These are phyloP conservation scores for Tetracentron sinense DNA, from an alignment of 164 flowering plant species.

Conservation along the genomic window DNA sequence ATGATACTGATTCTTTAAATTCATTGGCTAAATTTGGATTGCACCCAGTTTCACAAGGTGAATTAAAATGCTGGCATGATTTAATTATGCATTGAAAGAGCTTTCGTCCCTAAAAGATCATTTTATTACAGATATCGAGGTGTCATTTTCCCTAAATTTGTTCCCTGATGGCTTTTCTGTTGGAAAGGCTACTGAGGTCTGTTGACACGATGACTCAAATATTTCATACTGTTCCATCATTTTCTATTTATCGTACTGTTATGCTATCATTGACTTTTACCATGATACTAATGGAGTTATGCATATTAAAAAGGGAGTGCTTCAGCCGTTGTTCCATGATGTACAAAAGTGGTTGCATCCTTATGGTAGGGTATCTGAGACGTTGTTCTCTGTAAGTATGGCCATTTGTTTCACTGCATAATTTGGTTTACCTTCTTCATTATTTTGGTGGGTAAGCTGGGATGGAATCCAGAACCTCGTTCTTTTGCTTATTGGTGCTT, in stretches of 20 bases:
- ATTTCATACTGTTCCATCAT: neutral
- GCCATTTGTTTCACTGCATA: neutral
- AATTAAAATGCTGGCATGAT: neutral
- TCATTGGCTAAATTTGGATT: constrained; percentile 1
- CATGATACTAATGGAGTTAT: neutral
- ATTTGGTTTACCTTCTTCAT: neutral
- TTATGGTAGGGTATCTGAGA: constrained; percentile 21
- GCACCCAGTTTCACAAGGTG: constrained; percentile 20
- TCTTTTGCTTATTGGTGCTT: neutral
- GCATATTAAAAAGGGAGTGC: neutral
- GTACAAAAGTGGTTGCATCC: constrained; percentile 25
- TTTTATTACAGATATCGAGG: constrained; percentile 19
- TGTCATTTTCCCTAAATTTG: constrained; percentile 19
- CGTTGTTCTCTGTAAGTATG: constrained; percentile 25
- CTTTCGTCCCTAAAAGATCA: neutral
- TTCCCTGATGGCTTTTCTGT: constrained; percentile 17
- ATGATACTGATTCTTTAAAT: constrained; percentile 6
- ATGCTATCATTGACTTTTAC: neutral
- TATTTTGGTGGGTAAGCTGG: neutral
- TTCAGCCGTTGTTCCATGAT: constrained; percentile 9
- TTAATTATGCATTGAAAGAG: neutral
- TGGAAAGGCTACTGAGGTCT: constrained; percentile 24
- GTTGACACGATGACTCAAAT: neutral
- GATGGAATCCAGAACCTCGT: neutral
- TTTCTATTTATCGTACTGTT: too few species aligned